phyloP scores from a whole-genome alignment of 257 asterid species.

The Echites panduratus region DNA sequence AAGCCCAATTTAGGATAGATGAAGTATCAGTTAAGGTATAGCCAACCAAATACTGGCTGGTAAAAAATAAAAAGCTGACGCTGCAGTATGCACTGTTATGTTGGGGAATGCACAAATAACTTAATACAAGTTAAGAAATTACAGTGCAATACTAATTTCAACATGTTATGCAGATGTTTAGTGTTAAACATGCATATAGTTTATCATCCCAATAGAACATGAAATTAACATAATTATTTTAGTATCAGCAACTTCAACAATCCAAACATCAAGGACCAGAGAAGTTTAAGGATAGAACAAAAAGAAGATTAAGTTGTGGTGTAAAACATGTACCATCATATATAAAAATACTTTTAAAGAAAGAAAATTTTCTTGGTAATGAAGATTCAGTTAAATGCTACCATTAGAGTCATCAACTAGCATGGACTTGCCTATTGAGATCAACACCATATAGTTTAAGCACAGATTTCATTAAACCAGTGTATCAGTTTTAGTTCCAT shows the following conservation, averaged over 20 bases:
- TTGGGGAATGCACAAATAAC: background rate
- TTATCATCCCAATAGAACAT: background rate
- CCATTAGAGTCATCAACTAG: background rate
- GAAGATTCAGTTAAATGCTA: background rate
- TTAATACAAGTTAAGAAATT: background rate
- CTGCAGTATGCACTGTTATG: background rate
- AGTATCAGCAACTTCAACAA: background rate
- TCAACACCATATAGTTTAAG: too few species aligned
- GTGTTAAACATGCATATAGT: background rate
- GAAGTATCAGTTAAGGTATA: background rate
- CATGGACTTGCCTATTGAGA: background rate
- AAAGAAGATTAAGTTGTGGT: background rate
- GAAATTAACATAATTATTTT: too few species aligned
- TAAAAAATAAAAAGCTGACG: background rate
- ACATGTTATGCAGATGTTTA: background rate
- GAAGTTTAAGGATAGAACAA: background rate
- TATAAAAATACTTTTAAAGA: background rate
- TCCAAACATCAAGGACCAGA: background rate
- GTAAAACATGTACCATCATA: background rate
- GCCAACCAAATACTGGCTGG: background rate
- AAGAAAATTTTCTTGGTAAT: background rate
- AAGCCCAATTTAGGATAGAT: too few species aligned
- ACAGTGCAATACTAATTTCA: background rate
- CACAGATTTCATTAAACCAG: background rate
- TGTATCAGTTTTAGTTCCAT: background rate